A percentile compares a stretch with the other conserved stretches of the same genome.
Conservation (phyloP, 441 rosid genomes). For the Populus hybrid region DNA sequence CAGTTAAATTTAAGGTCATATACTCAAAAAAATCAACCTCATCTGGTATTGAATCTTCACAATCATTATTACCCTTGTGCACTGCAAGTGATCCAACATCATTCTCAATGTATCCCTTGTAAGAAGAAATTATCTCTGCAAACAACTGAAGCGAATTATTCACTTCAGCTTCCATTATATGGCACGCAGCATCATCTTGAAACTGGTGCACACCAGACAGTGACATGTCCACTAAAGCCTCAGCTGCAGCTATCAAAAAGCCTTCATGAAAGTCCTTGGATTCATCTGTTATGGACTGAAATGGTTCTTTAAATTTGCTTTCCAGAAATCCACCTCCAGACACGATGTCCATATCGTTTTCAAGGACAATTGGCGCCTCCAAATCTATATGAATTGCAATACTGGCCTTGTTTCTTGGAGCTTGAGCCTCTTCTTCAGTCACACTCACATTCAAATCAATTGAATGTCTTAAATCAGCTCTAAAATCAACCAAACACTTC, state of each 20-base stretch:
- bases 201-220: conserved; percentile 23
- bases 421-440: conserved; percentile 34
- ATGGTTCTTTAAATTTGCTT: conserved; percentile 18
- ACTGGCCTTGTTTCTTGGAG: conserved; percentile 24
- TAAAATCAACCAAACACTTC: conserved; percentile 14
- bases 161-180: conserved; percentile 33
- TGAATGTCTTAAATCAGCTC: conserved; percentile 18
- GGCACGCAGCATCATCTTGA: conserved; percentile 31
- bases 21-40: conserved; percentile 71
- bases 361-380: conserved; percentile 44
- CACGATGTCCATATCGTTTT: conserved; percentile 15
- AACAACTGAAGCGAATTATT: conserved; percentile 68
- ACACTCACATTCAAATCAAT: conserved; percentile 50
- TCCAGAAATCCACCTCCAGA: conserved; percentile 6
- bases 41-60: conserved; percentile 24
- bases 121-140: conserved; percentile 49
- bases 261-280: conserved; percentile 24
- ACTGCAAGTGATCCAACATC: conserved; percentile 34
- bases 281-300: conserved; percentile 19
- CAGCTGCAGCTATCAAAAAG: conserved; percentile 50
- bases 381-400: conserved; percentile 39
- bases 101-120: conserved; percentile 22
- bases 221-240: conserved; percentile 67
- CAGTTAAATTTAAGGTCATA: conserved; percentile 63
- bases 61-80: conserved; percentile 29